A percentile compares a stretch with the other conserved stretches of the same genome.
These are phyloP conservation scores for Eutrema yunnanense DNA, from an alignment of 345 rosid species.

Conservation along the genomic window DNA sequence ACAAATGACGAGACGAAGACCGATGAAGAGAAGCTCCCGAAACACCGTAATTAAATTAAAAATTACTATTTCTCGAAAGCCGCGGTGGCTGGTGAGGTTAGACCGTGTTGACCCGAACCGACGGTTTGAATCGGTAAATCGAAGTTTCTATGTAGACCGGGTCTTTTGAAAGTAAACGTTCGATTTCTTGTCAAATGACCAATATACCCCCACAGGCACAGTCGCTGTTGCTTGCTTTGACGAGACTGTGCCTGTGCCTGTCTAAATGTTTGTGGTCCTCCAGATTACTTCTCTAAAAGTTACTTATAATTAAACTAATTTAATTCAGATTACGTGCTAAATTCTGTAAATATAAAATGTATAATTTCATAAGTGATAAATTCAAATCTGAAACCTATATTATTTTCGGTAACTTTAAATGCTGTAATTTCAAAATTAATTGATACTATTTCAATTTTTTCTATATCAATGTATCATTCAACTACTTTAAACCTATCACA, in stretches of 20 bases:
- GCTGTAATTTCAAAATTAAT: background rate
- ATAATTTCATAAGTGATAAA: background rate
- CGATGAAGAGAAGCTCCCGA: conserved; percentile 4
- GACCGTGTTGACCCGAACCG: conserved; percentile 30
- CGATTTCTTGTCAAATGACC: background rate
- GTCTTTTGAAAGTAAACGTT: background rate
- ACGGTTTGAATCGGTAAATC: conserved; percentile 21
- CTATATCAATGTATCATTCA: background rate
- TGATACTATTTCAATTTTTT: background rate
- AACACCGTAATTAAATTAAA: background rate
- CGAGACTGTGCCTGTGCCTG: too few species aligned
- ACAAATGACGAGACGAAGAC: conserved; percentile 19
- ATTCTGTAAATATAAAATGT: background rate
- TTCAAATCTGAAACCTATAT: background rate
- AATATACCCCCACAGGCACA: background rate
- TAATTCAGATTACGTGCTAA: background rate
- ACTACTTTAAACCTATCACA: background rate
- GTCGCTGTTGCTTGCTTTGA: background rate
- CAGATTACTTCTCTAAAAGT: background rate
- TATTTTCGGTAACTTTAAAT: background rate
- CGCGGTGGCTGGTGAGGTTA: conserved; percentile 9
- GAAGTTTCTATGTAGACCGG: conserved; percentile 14
- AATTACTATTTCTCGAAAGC: background rate
- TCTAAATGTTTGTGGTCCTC: background rate
- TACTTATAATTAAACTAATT: background rate